Base-by-base conservation (phyloP, 2,329 filamentous ascomycete species). In the Paraconiothyrium sp. region DNA sequence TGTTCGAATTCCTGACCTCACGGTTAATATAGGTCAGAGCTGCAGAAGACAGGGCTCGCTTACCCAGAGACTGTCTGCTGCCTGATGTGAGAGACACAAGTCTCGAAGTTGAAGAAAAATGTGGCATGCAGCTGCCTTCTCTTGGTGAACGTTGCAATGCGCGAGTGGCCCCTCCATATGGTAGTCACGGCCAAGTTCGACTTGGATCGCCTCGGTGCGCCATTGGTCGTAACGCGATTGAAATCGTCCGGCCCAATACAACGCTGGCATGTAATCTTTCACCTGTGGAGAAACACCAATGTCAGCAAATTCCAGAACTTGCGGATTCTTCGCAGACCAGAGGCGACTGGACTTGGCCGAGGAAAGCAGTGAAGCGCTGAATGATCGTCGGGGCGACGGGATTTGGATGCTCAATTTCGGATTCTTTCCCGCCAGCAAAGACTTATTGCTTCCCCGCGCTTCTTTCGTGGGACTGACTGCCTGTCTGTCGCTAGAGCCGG, bases 231-330 rank as follows among this genome's bases (percentile, higher is more conserved):
- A 73, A 59, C 72, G 65, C 5, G 74, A 66, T 56, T 75, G 72
- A 50, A 78, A 76, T 9, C 76, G 68, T 9, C 75, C 76, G 6
- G 76, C 75, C 76, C 76, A 78, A 58, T 76, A 78, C 6, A 70
- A 52, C 2, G 68, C 61, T 41, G 73, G 74, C 75, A 76, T 76
- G 22, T 72, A 74, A 27, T 76, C 70, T 66, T 67, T 70, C 22
- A 78, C 67, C 75, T 76, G 74, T 24, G 61, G 27, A 50, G 54
- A 41, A 44, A 57, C 22, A 52, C 52, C 27, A 62, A 58, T 27
- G 65, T 76, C 59, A 75, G 73, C 68, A 68, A 30, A 59, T 9
- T 60, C 50, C 59, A 56, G 24, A 56, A 39, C 55, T 2, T 61
- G 27, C 14, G 27, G n/a, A 13, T 14, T 24, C 27, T 54, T 56